Percentiles rank a stretch among this genome's conserved stretches.
These are phyloP conservation scores for Fusarium nanum DNA, from an alignment of 2,329 filamentous ascomycete genomes.

Conservation along the genomic window DNA sequence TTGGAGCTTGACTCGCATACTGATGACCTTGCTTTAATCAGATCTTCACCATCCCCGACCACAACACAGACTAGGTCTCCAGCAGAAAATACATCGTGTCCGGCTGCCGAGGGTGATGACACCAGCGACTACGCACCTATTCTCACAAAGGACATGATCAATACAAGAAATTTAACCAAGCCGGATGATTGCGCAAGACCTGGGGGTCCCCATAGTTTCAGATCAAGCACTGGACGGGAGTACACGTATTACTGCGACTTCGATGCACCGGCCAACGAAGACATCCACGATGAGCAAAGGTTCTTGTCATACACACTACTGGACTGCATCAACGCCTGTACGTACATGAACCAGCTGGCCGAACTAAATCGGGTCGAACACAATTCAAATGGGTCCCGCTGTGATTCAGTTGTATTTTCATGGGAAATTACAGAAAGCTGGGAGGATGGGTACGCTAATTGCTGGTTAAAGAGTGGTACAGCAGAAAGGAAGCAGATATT, in stretches of 20 bases:
- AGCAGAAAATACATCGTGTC: not conserved
- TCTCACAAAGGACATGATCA: not conserved
- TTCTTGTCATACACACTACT: not conserved
- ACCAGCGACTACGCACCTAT: not conserved
- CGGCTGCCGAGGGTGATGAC: not conserved
- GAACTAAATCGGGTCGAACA: no score
- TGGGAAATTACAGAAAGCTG: not conserved
- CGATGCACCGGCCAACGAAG: not conserved
- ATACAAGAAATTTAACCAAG: not conserved
- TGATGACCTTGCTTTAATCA: fast-evolving
- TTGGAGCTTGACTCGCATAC: not conserved
- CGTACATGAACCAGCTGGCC: not conserved
- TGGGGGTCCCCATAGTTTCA: fast-evolving
- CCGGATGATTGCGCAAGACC: not conserved
- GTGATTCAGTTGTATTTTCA: not conserved
- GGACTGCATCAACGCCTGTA: not conserved
- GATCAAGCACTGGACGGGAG: not conserved
- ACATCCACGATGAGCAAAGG: not conserved
- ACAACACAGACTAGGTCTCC: not conserved
- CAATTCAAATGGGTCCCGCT: no score
- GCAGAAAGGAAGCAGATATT: no score
- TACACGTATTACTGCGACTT: not conserved
- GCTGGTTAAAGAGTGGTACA: no score
- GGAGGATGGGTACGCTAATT: no score
- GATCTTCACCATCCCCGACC: not conserved